Evolutionary conservation across 805 yeast species (phyloP).

Genomic region (Yarrowia sp.): DNA sequence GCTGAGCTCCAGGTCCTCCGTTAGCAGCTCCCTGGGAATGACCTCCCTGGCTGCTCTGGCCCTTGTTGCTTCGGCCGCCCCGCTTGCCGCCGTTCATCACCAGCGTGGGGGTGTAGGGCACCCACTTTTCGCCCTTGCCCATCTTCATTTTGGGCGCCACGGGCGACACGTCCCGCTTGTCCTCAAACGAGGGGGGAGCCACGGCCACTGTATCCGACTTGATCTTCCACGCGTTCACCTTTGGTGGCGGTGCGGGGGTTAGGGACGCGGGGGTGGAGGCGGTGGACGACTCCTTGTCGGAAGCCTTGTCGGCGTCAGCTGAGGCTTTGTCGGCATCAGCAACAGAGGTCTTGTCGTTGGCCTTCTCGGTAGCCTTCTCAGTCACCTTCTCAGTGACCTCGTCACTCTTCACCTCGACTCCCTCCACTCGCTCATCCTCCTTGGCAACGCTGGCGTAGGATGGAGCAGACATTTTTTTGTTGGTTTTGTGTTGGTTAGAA

Average conservation of each 20-base stretch:
- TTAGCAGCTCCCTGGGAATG: too few species aligned
- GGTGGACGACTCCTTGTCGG: conserved; percentile 44
- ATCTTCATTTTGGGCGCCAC: conserved; percentile 36
- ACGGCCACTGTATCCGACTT: conserved; percentile 41
- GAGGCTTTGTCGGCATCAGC: not conserved
- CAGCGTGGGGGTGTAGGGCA: conserved; percentile 68
- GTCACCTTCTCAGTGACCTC: too few species aligned
- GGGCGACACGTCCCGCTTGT: conserved; percentile 25
- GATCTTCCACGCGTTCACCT: conserved; percentile 66
- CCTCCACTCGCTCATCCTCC: conserved; percentile 43
- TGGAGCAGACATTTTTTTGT: conserved; percentile 41
- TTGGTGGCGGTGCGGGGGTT: conserved; percentile 73
- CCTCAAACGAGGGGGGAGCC: conserved; percentile 38
- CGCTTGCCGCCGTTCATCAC: conserved; percentile 50
- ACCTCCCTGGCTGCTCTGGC: not conserved
- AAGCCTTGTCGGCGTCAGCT: not conserved
- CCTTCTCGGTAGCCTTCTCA: not conserved
- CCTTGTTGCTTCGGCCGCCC: conserved; percentile 20
- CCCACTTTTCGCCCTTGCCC: conserved; percentile 70
- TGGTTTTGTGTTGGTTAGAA: conserved; percentile 7
- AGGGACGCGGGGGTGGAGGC: conserved; percentile 46
- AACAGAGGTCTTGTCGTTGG: too few species aligned
- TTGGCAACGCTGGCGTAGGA: conserved; percentile 47
- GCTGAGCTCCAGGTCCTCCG: not conserved
- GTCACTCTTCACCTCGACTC: too few species aligned